Conservation (phyloP, 345 rosid species). For the Pelargonium nanum region DNA sequence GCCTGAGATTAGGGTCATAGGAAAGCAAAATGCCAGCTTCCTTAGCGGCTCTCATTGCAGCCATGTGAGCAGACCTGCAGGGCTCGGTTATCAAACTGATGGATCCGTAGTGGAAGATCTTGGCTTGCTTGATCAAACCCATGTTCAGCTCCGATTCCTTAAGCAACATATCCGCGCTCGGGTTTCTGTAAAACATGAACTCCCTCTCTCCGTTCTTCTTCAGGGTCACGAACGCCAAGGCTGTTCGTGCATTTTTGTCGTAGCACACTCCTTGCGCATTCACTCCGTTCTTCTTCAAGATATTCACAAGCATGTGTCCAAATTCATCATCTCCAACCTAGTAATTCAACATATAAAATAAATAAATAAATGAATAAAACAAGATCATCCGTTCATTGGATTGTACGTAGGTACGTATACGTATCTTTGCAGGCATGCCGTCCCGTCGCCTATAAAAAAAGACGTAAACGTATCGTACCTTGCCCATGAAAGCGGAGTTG, state of each 20-base stretch:
- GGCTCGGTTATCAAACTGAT: conserved; percentile 64
- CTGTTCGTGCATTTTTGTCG: conserved; percentile 56
- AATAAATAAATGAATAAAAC: too few species aligned
- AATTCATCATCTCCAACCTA: conserved; percentile 63
- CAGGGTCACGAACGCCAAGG: conserved; percentile 47
- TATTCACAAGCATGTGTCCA: conserved; percentile 50
- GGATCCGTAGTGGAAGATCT: conserved; percentile 55
- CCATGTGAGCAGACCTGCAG: conserved; percentile 47
- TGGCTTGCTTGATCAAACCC: conserved; percentile 48
- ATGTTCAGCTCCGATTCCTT: conserved; percentile 39
- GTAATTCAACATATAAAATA: too few species aligned
- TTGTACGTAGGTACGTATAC: too few species aligned
- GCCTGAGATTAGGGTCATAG: conserved; percentile 50
- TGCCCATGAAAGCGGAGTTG: too few species aligned
- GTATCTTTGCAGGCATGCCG: too few species aligned
- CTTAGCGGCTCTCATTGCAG: conserved; percentile 52
- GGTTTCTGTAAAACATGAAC: conserved; percentile 57
- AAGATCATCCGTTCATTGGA: too few species aligned
- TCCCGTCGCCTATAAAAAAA: too few species aligned
- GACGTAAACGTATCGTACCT: neutral
- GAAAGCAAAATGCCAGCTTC: conserved; percentile 50
- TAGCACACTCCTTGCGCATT: conserved; percentile 37
- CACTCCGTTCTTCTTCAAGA: conserved; percentile 45
- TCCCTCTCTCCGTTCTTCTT: conserved; percentile 52
- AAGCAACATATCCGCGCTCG: conserved; percentile 70